Percentiles rank a stretch among this genome's conserved stretches.
Conservation (phyloP, 169 alveolate species). For the Plasmodium falciparum region DNA sequence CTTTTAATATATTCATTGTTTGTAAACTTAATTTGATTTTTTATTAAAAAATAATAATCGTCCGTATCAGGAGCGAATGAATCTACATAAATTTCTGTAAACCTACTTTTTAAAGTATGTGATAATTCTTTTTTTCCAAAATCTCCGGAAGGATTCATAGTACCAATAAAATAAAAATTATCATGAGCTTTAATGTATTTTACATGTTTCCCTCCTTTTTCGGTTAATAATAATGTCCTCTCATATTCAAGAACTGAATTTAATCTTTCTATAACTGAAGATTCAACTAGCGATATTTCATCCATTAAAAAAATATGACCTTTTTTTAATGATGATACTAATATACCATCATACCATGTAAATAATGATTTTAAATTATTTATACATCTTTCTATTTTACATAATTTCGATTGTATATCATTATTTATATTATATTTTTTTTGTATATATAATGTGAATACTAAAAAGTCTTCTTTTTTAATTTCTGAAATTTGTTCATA, state of each 20-base stretch:
- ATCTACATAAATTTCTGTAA: constrained; percentile 97
- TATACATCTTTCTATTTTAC: constrained; percentile 33
- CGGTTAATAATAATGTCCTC: constrained; percentile 86
- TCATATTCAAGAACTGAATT: constrained; percentile 98
- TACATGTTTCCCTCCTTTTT: constrained; percentile 83
- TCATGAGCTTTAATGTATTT: constrained; percentile 91
- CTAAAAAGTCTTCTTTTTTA: constrained; percentile 50
- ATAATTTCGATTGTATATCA: constrained; percentile 6
- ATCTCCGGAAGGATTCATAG: constrained; percentile 99
- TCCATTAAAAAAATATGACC: constrained; percentile 97
- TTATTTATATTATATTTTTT: constrained; percentile 43
- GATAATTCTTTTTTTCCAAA: constrained; percentile 99
- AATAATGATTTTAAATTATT: constrained; percentile 87
- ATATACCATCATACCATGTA: constrained; percentile 99
- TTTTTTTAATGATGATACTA: constrained; percentile 95
- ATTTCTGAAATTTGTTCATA: constrained; percentile 57
- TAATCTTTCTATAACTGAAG: constrained; percentile 98
- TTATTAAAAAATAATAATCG: constrained; percentile 55
- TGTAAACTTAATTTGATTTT: constrained; percentile 41
- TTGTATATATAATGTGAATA: constrained; percentile 38
- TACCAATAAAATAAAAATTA: constrained; percentile 96
- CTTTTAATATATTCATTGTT: constrained; percentile 21
- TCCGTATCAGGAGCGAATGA: constrained; percentile 64
- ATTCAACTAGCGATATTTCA: constrained; percentile 99
- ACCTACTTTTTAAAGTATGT: constrained; percentile 98